A percentile compares a stretch with the other conserved stretches of the same genome.
These are phyloP conservation scores for Lactifluus echinatus DNA, from an alignment of 768 basidiomycete genomes.

Conservation along the genomic window DNA sequence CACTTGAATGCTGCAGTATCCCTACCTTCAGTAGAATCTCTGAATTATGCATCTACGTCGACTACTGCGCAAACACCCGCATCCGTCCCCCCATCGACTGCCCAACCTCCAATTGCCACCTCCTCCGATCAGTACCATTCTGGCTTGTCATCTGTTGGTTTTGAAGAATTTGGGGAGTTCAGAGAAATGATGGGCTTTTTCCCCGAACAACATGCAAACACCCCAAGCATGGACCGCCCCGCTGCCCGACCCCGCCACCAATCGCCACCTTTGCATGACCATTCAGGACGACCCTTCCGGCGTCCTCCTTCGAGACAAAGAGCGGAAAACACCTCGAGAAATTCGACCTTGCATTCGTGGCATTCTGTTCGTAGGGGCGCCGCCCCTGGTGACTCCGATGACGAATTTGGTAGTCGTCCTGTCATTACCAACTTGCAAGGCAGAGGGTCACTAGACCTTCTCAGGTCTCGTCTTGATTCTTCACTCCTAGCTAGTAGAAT, in stretches of 20 bases:
- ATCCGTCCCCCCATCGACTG: background rate
- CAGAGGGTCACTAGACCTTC: conserved; percentile 9
- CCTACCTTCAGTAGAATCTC: conserved; percentile 11
- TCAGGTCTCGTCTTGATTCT: conserved; percentile 7
- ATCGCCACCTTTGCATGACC: conserved; percentile 1
- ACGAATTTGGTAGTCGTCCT: conserved; percentile 9
- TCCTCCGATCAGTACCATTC: conserved; percentile 7
- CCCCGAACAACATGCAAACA: conserved; percentile 1
- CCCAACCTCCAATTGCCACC: background rate
- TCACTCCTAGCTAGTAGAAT: conserved; percentile 9
- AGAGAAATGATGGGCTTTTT: conserved; percentile 12
- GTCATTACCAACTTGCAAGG: background rate
- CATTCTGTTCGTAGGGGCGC: background rate
- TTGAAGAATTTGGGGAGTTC: conserved; percentile 10
- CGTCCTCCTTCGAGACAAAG: conserved; percentile 1
- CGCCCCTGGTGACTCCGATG: conserved; percentile 4
- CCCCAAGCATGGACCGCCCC: background rate
- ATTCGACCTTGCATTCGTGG: conserved; percentile 1
- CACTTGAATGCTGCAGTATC: background rate
- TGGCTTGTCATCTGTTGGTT: background rate
- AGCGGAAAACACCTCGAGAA: background rate
- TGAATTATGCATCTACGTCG: background rate
- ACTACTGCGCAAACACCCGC: background rate
- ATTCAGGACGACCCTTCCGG: conserved; percentile 8
- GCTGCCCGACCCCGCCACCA: conserved; percentile 4